A percentile compares a stretch with the other conserved stretches of the same genome.
These are phyloP conservation scores for Azolla pinnata DNA, from an alignment of 75 land plant genomes.

Conservation along the genomic window DNA sequence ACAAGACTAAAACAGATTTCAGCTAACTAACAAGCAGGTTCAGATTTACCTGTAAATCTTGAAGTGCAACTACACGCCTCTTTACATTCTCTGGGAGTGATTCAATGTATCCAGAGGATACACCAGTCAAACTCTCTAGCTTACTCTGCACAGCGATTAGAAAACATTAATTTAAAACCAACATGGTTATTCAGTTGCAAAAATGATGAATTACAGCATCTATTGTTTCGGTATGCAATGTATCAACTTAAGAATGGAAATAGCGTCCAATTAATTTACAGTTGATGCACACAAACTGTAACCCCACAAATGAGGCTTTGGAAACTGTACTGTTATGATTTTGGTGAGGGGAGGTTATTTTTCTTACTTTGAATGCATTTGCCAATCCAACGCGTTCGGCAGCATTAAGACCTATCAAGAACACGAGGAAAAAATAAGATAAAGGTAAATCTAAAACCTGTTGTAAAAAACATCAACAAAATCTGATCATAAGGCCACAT, in stretches of 20 bases:
- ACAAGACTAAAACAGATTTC: not conserved
- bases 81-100: slow-evolving; percentile 26
- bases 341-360: not conserved
- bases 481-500: too few relatives aligned
- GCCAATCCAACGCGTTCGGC: slow-evolving; percentile 59
- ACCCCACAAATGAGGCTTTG: not conserved
- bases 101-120: slow-evolving; percentile 32
- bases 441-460: not conserved
- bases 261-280: too few relatives aligned
- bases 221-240: too few relatives aligned
- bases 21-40: not conserved
- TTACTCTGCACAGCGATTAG: slow-evolving; percentile 24
- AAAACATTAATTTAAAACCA: too few relatives aligned
- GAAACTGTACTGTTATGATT: not conserved
- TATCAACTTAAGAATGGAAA: not conserved
- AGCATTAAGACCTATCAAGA: slow-evolving; percentile 33
- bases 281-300: too few relatives aligned
- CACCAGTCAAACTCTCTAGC: slow-evolving; percentile 24
- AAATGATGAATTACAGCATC: too few relatives aligned
- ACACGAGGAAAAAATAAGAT: not conserved
- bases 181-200: not conserved
- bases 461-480: not conserved
- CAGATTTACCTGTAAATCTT: slow-evolving; percentile 23
- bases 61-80: slow-evolving; percentile 25
- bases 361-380: slow-evolving; percentile 47